Conservation (phyloP, 1,284 basidiomycete species). For the Leccinum subspadiceum region DNA sequence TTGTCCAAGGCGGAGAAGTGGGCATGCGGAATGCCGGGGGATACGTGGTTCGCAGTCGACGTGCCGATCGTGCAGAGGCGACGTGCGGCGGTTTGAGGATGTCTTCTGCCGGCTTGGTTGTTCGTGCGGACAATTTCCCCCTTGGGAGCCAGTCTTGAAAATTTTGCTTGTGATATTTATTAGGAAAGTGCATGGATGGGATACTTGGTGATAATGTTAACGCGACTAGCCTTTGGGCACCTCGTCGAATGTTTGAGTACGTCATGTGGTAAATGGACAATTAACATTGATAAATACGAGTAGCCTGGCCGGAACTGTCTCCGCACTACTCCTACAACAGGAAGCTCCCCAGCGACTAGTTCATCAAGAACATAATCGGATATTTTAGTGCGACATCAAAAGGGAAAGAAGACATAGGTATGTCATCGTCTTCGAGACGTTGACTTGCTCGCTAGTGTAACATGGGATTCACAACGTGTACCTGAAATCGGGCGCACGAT, state of each 20-base stretch:
- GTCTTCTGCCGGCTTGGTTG: neutral
- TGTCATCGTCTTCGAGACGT: neutral
- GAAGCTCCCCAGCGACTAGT: neutral
- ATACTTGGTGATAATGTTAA: neutral
- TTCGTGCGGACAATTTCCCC: neutral
- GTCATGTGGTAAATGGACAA: neutral
- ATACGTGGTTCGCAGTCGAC: neutral
- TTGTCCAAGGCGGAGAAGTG: neutral
- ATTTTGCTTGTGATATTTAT: neutral
- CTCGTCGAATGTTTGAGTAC: neutral
- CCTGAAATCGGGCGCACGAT: constrained; percentile 62
- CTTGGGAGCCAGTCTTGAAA: neutral
- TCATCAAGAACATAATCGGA: neutral
- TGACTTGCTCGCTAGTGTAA: neutral
- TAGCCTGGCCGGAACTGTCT: neutral
- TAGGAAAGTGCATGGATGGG: neutral
- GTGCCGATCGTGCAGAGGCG: constrained; percentile 1
- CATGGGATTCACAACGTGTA: constrained; percentile 47
- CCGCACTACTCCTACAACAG: neutral
- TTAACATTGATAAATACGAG: neutral
- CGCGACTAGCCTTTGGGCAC: neutral
- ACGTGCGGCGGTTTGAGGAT: neutral
- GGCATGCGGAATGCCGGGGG: neutral
- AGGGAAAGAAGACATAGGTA: neutral
- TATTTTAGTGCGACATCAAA: neutral